Evolutionary conservation across 768 basidiomycete genomes (phyloP).

Genomic region (Hemileccinum impolitum): DNA sequence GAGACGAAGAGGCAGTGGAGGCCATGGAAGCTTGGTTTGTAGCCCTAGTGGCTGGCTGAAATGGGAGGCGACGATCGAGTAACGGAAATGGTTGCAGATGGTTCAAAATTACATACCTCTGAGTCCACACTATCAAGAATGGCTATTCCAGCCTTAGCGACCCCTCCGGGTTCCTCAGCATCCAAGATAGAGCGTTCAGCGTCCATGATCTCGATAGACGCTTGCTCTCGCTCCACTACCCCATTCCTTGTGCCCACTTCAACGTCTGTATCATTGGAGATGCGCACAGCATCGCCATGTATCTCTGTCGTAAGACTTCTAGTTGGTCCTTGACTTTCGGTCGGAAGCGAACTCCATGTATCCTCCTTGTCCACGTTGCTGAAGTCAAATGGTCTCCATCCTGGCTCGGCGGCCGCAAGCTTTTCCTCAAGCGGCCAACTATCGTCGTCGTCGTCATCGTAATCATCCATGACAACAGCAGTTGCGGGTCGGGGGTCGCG

Average conservation of each 20-base stretch:
- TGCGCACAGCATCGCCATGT: not conserved
- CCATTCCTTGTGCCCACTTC: slow-evolving; percentile 13
- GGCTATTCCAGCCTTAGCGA: slow-evolving; percentile 36
- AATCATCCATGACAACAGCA: slow-evolving; percentile 34
- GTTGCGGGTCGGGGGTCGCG: slow-evolving; percentile 2
- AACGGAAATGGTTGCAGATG: not conserved
- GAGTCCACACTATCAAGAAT: slow-evolving; percentile 33
- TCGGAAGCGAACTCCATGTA: slow-evolving; percentile 72
- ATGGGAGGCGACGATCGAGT: slow-evolving; percentile 8
- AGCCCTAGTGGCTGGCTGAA: slow-evolving; percentile 32
- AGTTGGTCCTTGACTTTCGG: slow-evolving; percentile 46
- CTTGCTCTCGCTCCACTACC: slow-evolving; percentile 11
- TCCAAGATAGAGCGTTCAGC: slow-evolving; percentile 33
- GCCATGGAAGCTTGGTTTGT: slow-evolving; percentile 56
- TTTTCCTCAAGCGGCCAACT: slow-evolving; percentile 77
- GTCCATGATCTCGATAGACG: slow-evolving; percentile 33
- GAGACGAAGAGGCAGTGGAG: slow-evolving; percentile 37
- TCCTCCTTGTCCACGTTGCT: slow-evolving; percentile 59
- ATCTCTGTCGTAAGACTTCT: slow-evolving; percentile 18
- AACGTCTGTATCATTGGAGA: slow-evolving; percentile 6
- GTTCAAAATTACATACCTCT: slow-evolving; percentile 36
- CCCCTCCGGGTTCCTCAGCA: slow-evolving; percentile 37
- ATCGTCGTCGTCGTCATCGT: slow-evolving; percentile 60
- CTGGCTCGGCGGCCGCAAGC: slow-evolving; percentile 45
- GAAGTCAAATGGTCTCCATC: slow-evolving; percentile 60